Base-by-base conservation (phyloP, 2,329 filamentous ascomycete genomes). In the Colletotrichum costaricense region DNA sequence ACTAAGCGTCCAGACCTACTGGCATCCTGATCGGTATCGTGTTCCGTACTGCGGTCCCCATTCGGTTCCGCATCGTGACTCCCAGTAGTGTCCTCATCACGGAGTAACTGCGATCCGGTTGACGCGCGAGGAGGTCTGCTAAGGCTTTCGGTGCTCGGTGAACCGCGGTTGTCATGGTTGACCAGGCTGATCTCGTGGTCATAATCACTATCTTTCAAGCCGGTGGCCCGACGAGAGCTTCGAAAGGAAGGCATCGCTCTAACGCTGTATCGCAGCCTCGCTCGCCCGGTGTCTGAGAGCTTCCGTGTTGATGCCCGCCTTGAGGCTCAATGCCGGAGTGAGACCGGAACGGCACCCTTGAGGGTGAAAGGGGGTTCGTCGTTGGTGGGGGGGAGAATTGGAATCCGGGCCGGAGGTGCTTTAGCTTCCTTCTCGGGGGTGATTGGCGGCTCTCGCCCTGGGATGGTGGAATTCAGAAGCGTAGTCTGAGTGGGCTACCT, bases 141-240 rank as follows among this genome's bases (percentile, higher is more conserved):
- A 28, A 63, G 30, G 30, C 62, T 58, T 22, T 70, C 71, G 28
- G 55, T 46, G 22, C 73, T 75, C n/a, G 67, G 57, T 11, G 73
- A 49, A 46, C 57, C 67, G 63, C 33, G 42, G 74, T 79, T 75
- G 78, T 85, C 85, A 69, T 86, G 84, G 80, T 94, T 92, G 76
- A 94, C 86, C 49, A 95, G 89, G 76, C 80, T 83, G 79, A 95
- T 95, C 80, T 92, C 91, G 81, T 94, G 93, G 78, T 93, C 91
- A 78, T 92, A 93, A 76, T 93, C 90, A 79, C 83, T 84, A 75
- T 91, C 89, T 80, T 88, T 87, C 70, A 91, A 84, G 69, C 85
- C 84, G 64, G 85, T 80, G 49, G 85, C 88, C 78, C 90, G 89
- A 78, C 90, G 90, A 75, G 88, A 90, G 76, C 84, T 87, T 76